Base-by-base conservation (phyloP, 257 asterid genomes). In the Nicotiana tomentosiformis region DNA sequence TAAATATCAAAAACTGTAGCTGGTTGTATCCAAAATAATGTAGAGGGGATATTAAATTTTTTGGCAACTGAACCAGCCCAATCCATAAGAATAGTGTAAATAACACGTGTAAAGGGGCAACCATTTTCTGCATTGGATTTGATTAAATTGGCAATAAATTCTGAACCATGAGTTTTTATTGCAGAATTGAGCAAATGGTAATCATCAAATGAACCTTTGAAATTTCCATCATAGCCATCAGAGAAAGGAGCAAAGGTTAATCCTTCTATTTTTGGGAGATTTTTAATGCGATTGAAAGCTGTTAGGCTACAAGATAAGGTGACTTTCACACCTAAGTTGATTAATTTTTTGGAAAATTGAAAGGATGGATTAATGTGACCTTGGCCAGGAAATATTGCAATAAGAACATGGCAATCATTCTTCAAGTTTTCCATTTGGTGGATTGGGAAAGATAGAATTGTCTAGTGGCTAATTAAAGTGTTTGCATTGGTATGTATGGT, bases 301-400 rank as follows among this genome's bases (percentile, higher is more conserved):
- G 23, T 39, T 37, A 58, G 5, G 51, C 81, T 66, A 0, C 83
- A 65, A 2, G 77, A 39, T 23, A 86, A 80, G 8, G 85, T 86
- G 18, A 83, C 68, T 12, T 86, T 16, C 0, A 65, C 33, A 2
- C 86, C 88, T 37, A 62, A 9, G 3, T 37, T 39, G 8, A 83
- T 18, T 4, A 86, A 66, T 37, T 7, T 55, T 20, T 83, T 77
- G 2, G 88, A 60, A 1, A 86, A 20, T 29, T 67, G 84, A 43
- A 86, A 82, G 23, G 74, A 17, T 8, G 88, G 85, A 56, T 86
- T 86, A 72, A 86, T 80, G 32, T 83, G 88, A 32, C 88, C 86
- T 67, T 86, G 88, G 5, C 53, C 85, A 4, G 88, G 85, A 46
- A 83, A 86, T 64, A 85, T 46, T 43, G 66, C 85, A 1, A 86